Conservation (phyloP, 2,329 filamentous ascomycete species). For the Aspergillaceae sp. region DNA sequence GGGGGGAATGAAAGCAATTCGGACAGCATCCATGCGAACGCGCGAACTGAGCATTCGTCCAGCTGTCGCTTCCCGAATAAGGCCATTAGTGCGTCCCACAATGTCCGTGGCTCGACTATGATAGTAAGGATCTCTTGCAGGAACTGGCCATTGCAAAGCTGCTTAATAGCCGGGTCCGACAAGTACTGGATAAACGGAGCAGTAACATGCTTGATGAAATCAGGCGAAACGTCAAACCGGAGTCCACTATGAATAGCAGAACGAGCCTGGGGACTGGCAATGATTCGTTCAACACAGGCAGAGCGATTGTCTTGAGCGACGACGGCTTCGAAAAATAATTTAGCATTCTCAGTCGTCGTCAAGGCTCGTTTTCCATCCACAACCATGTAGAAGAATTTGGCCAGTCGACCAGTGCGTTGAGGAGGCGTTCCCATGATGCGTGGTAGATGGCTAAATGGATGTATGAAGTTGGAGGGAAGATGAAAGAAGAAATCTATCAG, state of each 20-base stretch:
- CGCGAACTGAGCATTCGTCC: conserved; percentile 20
- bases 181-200: conserved; percentile 34
- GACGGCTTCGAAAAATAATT: conserved; percentile 43
- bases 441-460: background rate
- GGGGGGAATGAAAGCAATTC: conserved; percentile 39
- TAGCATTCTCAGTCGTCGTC: conserved; percentile 31
- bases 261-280: conserved; percentile 27
- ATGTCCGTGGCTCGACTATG: conserved; percentile 45
- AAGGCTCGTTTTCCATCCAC: conserved; percentile 33
- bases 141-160: conserved; percentile 43
- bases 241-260: conserved; percentile 34
- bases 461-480: background rate
- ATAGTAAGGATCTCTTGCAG: conserved; percentile 40
- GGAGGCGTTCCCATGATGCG: background rate
- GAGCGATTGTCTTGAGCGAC: conserved; percentile 34
- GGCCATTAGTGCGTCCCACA: conserved; percentile 45
- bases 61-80: conserved; percentile 24
- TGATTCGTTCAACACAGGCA: conserved; percentile 34
- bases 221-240: conserved; percentile 34
- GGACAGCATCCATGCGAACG: conserved; percentile 43
- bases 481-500: no score
- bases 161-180: conserved; percentile 38
- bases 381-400: conserved; percentile 33
- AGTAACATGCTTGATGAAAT: conserved; percentile 38
- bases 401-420: conserved; percentile 20